These are phyloP conservation scores for Saccharomycopsis malanga DNA, from an alignment of 805 yeast species.

Conservation along the genomic window DNA sequence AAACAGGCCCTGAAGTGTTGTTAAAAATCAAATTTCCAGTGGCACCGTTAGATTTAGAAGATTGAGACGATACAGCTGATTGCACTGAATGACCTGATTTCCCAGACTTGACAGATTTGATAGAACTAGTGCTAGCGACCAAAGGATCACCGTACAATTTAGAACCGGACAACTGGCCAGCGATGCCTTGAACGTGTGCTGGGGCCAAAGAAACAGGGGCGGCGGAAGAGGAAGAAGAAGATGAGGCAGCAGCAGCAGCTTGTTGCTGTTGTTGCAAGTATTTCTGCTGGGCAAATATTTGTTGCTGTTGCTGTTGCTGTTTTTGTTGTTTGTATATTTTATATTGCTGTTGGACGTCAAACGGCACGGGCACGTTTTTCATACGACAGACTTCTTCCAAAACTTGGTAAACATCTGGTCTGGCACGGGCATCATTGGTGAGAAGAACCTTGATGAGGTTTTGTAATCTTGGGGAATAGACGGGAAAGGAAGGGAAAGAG, in stretches of 20 bases:
- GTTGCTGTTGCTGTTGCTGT: conserved; percentile 9
- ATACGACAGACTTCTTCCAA: conserved; percentile 55
- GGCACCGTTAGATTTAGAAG: conserved; percentile 4
- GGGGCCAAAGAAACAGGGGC: background rate
- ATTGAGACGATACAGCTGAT: conserved; percentile 8
- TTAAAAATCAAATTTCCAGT: background rate
- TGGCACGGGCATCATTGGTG: conserved; percentile 69
- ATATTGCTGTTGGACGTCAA: conserved; percentile 23
- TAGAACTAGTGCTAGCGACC: conserved; percentile 12
- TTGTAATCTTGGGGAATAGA: conserved; percentile 62
- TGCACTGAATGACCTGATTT: conserved; percentile 9
- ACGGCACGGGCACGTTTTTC: conserved; percentile 46
- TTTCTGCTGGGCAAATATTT: conserved; percentile 1
- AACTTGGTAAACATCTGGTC: conserved; percentile 88
- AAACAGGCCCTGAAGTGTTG: background rate
- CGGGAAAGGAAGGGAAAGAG: conserved; percentile 65
- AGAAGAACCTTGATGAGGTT: conserved; percentile 72
- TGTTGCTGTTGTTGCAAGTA: conserved; percentile 1
- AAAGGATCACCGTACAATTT: conserved; percentile 8
- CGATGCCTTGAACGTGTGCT: background rate
- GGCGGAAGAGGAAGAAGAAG: background rate
- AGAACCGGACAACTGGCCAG: conserved; percentile 11
- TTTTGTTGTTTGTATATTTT: conserved; percentile 15
- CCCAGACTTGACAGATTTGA: conserved; percentile 17
- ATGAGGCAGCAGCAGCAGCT: background rate